Base-by-base conservation (phyloP, 192 early-diverging fungal genomes). In the Rhizophlyctis rosea region DNA sequence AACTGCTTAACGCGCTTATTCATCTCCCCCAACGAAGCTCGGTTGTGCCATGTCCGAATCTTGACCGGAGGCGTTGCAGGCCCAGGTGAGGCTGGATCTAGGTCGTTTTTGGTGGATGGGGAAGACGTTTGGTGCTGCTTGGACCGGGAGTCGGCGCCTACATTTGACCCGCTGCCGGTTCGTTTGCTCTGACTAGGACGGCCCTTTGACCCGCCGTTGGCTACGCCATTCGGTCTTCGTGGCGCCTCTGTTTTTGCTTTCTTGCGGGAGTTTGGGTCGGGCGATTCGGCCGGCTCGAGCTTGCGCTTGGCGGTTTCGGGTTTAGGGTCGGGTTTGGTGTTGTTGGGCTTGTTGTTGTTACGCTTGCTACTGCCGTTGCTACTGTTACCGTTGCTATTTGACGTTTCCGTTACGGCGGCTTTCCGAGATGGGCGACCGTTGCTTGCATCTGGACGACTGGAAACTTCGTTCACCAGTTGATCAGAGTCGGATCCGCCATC, bases 1-100 rank as follows among this genome's bases (percentile, higher is more conserved):
- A 88, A 67, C 32, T 82, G 83, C 66, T 84, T 87, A 13, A 80
- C 77, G 11, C 87, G 76, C 60, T 79, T 82, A 65, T 71, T 83
- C 87, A 87, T 88, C 51, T 88, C 87, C 34, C 62, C 63, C 21
- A 88, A 44, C 9, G 76, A 71, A 64, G 86, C 76, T 24, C 70
- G 65, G 16, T 80, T 36, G 50, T 78, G 62, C 5, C 85, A 85
- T 36, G 75, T 74, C 54, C 76, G 75, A n/a, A 82, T 59, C 47
- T 77, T 79, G 44, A 81, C 64, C 32, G 81, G 78, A 0, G 72
- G 70, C 3, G 73, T 56, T 7, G 47, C 5, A 11, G 47, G 39
- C n/a, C n/a, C n/a, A n/a, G n/a, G n/a, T n/a, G n/a, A n/a, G n/a
- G n/a, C n/a, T n/a, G n/a, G n/a, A n/a, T n/a, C n/a, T n/a, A n/a